A percentile compares a stretch with the other conserved stretches of the same genome.
Evolutionary conservation across 2,329 filamentous ascomycete genomes (phyloP).

Genomic region (Colletotrichum sp.): DNA sequence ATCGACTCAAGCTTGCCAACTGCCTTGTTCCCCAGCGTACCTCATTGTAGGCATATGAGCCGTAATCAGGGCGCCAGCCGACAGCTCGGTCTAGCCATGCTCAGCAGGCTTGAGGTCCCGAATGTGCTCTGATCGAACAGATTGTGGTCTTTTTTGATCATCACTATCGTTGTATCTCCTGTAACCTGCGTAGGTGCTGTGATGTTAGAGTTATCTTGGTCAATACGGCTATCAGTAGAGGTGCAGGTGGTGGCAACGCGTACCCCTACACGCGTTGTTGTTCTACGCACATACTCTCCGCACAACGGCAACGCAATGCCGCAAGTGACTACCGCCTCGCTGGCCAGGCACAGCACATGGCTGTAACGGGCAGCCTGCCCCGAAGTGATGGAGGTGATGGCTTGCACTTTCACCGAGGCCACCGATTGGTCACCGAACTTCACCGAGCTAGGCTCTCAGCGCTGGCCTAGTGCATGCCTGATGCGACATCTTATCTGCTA

Average conservation of each 20-base stretch:
- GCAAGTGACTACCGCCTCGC: neutral
- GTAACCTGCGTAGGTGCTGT: neutral
- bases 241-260: neutral
- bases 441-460: neutral
- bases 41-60: neutral
- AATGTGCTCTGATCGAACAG: neutral
- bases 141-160: neutral
- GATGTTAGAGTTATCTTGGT: neutral
- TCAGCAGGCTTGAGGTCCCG: neutral
- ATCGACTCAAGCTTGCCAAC: neutral
- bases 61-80: neutral
- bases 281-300: neutral
- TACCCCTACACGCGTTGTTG: neutral
- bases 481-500: neutral
- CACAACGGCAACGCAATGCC: neutral
- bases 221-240: neutral
- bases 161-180: neutral
- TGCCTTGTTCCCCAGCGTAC: neutral
- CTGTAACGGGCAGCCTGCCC: neutral
- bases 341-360: neutral
- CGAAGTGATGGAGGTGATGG: neutral
- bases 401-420: neutral
- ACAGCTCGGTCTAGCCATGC: neutral
- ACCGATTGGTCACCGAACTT: neutral
- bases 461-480: neutral